phyloP scores from a whole-genome alignment of 495 filamentous ascomycete genomes.

The Letharia columbiana region DNA sequence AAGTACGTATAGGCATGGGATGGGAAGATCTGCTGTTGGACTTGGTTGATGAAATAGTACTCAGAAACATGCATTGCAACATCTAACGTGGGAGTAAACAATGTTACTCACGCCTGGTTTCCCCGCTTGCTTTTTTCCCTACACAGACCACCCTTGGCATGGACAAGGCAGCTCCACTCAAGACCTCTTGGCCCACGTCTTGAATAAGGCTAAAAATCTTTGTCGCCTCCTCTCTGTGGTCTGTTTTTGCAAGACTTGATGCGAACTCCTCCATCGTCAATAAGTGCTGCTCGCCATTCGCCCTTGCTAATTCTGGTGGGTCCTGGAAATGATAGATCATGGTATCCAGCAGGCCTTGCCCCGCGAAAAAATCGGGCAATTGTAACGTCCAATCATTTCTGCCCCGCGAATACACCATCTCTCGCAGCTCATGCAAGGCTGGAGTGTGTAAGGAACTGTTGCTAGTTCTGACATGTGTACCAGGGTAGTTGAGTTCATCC shows the following conservation, averaged over 20 bases:
- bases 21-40: too few relatives aligned
- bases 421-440: conserved; percentile 2
- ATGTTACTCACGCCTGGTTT: neutral
- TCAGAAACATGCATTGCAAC: neutral
- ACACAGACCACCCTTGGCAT: conserved; percentile 9
- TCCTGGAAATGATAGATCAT: conserved; percentile 3
- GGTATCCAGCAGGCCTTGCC: neutral
- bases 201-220: neutral
- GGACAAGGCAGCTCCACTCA: neutral
- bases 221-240: neutral
- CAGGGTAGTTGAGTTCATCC: conserved; percentile 11
- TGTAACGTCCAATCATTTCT: conserved; percentile 9
- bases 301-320: neutral
- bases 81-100: neutral
- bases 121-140: conserved; percentile 2
- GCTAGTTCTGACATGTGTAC: conserved; percentile 1
- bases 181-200: neutral
- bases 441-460: neutral
- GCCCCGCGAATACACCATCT: conserved; percentile 3
- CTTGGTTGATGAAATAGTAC: too few relatives aligned
- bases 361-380: neutral
- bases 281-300: conserved; percentile 7
- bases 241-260: neutral
- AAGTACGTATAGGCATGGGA: neutral
- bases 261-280: conserved; percentile 8